Conservation (phyloP, 148 eudicot genomes). For the Drosera capensis region DNA sequence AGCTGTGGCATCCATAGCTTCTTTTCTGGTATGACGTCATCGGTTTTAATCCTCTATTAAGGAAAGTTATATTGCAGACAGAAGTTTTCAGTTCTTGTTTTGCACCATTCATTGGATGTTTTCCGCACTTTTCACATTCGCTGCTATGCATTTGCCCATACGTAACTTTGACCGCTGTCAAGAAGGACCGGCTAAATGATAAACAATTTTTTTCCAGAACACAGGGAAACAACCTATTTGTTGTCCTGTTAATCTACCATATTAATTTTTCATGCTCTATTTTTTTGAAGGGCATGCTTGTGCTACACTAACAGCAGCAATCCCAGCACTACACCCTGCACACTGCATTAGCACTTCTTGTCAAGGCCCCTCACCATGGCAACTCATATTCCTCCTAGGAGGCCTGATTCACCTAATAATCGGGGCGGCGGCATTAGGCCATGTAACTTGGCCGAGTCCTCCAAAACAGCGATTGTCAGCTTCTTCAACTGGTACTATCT, state of each 20-base stretch:
- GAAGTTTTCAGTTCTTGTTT: not conserved
- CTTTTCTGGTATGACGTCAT: slow-evolving; percentile 13
- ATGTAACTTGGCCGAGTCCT: slow-evolving; percentile 76
- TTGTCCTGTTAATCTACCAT: not conserved
- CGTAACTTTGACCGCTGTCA: too few relatives aligned
- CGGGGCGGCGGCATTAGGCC: slow-evolving; percentile 79
- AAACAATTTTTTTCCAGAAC: too few relatives aligned
- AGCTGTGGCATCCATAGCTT: slow-evolving; percentile 17
- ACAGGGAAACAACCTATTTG: too few relatives aligned
- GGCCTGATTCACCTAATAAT: slow-evolving; percentile 52
- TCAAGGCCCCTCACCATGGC: slow-evolving; percentile 39
- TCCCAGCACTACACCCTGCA: slow-evolving; percentile 61
- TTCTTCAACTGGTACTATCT: slow-evolving; percentile 95
- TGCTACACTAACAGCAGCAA: slow-evolving; percentile 50
- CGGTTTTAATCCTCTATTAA: not conserved
- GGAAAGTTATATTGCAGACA: not conserved
- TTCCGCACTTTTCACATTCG: too few relatives aligned
- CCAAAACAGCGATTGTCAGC: slow-evolving; percentile 66
- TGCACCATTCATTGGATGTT: not conserved
- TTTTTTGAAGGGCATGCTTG: slow-evolving; percentile 40
- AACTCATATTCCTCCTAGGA: slow-evolving; percentile 25
- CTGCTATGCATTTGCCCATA: too few relatives aligned
- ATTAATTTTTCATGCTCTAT: not conserved
- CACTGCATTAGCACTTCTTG: slow-evolving; percentile 25
- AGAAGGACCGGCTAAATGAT: too few relatives aligned